These are phyloP conservation scores for Termitomyces sp. DNA, from an alignment of 768 basidiomycete species.

Conservation along the genomic window DNA sequence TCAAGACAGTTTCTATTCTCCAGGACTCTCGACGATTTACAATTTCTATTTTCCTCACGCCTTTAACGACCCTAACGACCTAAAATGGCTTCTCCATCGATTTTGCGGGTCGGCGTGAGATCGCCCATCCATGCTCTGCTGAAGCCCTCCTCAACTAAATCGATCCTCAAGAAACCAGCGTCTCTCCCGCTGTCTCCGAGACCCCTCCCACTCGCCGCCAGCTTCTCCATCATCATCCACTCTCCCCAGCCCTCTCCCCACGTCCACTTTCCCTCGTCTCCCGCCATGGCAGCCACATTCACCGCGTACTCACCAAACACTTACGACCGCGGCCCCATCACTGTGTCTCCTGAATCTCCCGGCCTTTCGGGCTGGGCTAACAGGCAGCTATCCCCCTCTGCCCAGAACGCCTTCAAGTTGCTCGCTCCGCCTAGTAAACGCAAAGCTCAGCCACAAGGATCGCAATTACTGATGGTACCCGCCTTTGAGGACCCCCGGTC, in stretches of 20 bases:
- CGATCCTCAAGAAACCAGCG: conserved; percentile 36
- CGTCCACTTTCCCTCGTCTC: conserved; percentile 65
- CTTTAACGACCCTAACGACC: conserved; percentile 19
- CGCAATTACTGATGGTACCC: conserved; percentile 8
- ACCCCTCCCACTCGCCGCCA: conserved; percentile 23
- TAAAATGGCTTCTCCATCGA: conserved; percentile 32
- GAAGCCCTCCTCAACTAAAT: conserved; percentile 20
- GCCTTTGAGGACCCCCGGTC: conserved; percentile 34
- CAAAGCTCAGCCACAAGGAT: background rate
- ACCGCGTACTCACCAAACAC: conserved; percentile 49
- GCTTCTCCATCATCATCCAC: conserved; percentile 26
- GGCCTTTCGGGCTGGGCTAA: conserved; percentile 52
- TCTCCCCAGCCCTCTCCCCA: conserved; percentile 36
- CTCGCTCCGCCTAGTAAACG: conserved; percentile 23
- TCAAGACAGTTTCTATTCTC: conserved; percentile 36
- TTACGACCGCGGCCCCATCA: conserved; percentile 64
- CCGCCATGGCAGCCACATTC: conserved; percentile 49
- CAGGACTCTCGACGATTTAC: conserved; percentile 16
- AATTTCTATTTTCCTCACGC: conserved; percentile 10
- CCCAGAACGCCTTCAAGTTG: conserved; percentile 27
- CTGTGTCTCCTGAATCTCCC: conserved; percentile 50
- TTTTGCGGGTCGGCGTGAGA: conserved; percentile 27
- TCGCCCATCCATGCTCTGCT: conserved; percentile 26
- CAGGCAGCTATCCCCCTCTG: conserved; percentile 33
- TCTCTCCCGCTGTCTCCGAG: conserved; percentile 32